Evolutionary conservation across 176 grass and related monocot species (phyloP).

Genomic region (Raddia guianensis): DNA sequence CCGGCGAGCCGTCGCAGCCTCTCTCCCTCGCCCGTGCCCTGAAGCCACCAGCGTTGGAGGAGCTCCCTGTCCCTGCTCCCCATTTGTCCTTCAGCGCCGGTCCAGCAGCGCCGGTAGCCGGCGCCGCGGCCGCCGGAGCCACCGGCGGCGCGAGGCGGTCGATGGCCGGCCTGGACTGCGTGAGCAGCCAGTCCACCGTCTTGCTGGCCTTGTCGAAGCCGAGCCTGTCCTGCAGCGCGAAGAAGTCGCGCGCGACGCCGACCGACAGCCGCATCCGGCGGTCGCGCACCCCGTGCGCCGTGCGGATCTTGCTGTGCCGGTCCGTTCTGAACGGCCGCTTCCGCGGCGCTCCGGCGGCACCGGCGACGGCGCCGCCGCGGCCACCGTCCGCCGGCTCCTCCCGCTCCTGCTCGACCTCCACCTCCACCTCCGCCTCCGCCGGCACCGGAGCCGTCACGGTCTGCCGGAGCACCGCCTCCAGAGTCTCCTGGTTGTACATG

Average conservation of each 20-base stretch:
- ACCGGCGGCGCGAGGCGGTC: conserved; percentile 37
- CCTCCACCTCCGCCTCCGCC: neutral
- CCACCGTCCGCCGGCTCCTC: neutral
- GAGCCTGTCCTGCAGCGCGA: conserved; percentile 76
- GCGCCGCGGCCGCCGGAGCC: neutral
- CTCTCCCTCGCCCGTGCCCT: conserved; percentile 38
- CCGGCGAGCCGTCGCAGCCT: neutral
- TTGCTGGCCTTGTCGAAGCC: conserved; percentile 93
- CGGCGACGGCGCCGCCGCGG: neutral
- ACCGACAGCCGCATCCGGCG: conserved; percentile 87
- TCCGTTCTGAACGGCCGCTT: conserved; percentile 60
- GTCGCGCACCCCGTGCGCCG: conserved; percentile 80
- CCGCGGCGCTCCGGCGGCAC: neutral
- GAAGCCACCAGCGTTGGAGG: conserved; percentile 13
- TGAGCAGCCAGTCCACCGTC: conserved; percentile 82
- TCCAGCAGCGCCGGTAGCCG: neutral
- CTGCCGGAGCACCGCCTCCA: conserved; percentile 52
- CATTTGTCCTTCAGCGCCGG: conserved; percentile 1
- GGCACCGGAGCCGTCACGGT: neutral
- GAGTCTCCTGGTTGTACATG: conserved; percentile 44
- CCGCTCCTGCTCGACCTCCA: neutral
- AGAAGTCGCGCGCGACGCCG: conserved; percentile 75
- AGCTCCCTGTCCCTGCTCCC: conserved; percentile 34
- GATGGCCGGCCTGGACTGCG: conserved; percentile 74
- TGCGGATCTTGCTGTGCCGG: conserved; percentile 93